phyloP scores from a whole-genome alignment of 1,284 basidiomycete species.

The Austropuccinia psidii region DNA sequence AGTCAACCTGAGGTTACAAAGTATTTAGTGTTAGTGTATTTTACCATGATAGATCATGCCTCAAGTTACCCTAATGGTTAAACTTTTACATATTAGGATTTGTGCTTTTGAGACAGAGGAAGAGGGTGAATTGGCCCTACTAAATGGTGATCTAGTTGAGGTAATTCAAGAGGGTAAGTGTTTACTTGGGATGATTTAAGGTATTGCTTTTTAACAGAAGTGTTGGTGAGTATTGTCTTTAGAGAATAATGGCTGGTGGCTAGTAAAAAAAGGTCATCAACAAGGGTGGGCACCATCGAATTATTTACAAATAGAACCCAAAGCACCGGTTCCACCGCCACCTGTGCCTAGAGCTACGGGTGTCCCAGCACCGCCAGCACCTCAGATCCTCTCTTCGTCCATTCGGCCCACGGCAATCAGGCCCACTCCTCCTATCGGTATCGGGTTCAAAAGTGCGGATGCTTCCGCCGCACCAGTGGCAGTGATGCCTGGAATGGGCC shows the following conservation, averaged over 20 bases:
- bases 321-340: conserved; percentile 57
- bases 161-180: conserved; percentile 71
- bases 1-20: neutral
- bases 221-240: conserved; percentile 9
- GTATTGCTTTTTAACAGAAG: conserved; percentile 35
- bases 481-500: conserved; percentile 49
- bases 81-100: conserved; percentile 51
- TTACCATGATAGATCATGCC: no score
- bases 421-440: conserved; percentile 39
- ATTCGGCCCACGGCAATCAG: conserved; percentile 46
- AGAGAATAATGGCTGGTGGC: conserved; percentile 65
- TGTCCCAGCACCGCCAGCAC: conserved; percentile 44
- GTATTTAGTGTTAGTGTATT: conserved; percentile 2
- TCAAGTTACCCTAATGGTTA: no score
- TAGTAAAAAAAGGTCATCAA: conserved; percentile 71
- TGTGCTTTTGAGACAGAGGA: conserved; percentile 76
- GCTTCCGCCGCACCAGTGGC: conserved; percentile 47
- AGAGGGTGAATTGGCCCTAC: conserved; percentile 79
- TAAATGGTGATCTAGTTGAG: conserved; percentile 86
- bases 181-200: no score
- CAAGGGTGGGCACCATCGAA: conserved; percentile 97
- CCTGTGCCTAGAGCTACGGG: conserved; percentile 48
- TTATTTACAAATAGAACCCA: conserved; percentile 53
- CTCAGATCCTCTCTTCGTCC: conserved; percentile 46
- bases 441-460: conserved; percentile 43